phyloP scores from a whole-genome alignment of 164 flowering plant species.

The Santalum album region DNA sequence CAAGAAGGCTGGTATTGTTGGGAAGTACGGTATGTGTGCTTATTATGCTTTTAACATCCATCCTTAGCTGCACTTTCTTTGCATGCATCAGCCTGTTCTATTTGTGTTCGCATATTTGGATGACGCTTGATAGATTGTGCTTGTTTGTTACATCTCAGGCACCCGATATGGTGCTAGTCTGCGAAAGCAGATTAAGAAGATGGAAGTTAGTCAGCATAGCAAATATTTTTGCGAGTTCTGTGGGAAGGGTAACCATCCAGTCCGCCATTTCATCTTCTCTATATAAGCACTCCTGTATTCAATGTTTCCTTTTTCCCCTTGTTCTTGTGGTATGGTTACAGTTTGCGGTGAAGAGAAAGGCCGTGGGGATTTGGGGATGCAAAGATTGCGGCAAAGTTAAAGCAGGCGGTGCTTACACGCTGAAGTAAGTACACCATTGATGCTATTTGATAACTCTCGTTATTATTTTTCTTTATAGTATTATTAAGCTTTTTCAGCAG shows the following conservation, averaged over 20 bases:
- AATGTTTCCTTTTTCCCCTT: background rate
- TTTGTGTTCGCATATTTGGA: background rate
- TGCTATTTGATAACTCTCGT: too few species aligned
- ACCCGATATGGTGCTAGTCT: constrained; percentile 66
- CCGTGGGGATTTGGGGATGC: constrained; percentile 57
- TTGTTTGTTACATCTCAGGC: constrained; percentile 17
- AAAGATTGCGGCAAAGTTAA: constrained; percentile 53
- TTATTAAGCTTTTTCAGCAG: background rate
- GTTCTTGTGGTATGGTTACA: constrained; percentile 6
- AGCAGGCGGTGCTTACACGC: constrained; percentile 52
- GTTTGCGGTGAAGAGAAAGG: constrained; percentile 55
- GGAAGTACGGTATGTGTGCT: constrained; percentile 35
- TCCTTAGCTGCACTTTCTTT: background rate
- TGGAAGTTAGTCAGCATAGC: constrained; percentile 58
- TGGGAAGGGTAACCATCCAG: constrained; percentile 29
- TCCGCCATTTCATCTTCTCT: too few species aligned
- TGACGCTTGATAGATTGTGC: background rate
- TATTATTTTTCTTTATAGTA: background rate
- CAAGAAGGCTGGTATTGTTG: constrained; percentile 53
- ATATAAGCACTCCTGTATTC: background rate
- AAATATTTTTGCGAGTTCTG: constrained; percentile 56
- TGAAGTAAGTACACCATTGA: constrained; percentile 22
- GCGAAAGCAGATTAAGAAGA: constrained; percentile 60
- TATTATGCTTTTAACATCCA: too few species aligned
- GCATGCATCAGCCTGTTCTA: background rate